Evolutionary conservation across 306 rosid species (phyloP).

Genomic region (Rosa lucieae): DNA sequence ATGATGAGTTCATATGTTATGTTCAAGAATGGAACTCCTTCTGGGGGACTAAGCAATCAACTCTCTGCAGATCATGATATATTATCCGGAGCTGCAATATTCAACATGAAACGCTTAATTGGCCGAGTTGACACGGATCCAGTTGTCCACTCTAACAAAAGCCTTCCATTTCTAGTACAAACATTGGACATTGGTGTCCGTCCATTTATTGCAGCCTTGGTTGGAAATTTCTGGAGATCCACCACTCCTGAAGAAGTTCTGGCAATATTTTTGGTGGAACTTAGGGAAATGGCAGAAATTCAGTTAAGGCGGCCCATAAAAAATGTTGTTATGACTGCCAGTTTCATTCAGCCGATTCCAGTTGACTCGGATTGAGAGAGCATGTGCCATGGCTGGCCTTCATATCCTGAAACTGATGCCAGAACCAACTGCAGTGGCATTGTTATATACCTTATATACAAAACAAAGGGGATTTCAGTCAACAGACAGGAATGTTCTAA

Average conservation of each 20-base stretch:
- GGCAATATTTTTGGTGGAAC: slow-evolving; percentile 65
- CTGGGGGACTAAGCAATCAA: slow-evolving; percentile 60
- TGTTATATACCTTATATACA: slow-evolving; percentile 72
- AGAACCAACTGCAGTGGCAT: slow-evolving; percentile 92
- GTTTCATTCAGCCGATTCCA: slow-evolving; percentile 86
- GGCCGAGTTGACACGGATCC: slow-evolving; percentile 92
- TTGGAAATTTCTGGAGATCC: slow-evolving; percentile 75
- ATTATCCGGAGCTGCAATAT: slow-evolving; percentile 74
- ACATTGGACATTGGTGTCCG: slow-evolving; percentile 81
- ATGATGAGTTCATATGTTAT: slow-evolving; percentile 74
- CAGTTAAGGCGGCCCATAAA: slow-evolving; percentile 58
- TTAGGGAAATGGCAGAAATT: slow-evolving; percentile 61
- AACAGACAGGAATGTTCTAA: slow-evolving; percentile 65
- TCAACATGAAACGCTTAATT: slow-evolving; percentile 84
- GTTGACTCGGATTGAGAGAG: slow-evolving; percentile 69
- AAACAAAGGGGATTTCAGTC: slow-evolving; percentile 53
- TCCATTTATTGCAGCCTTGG: slow-evolving; percentile 76
- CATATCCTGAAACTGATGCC: slow-evolving; percentile 75
- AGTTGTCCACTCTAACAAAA: slow-evolving; percentile 63
- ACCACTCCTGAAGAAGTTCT: slow-evolving; percentile 81
- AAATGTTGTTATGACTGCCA: slow-evolving; percentile 77
- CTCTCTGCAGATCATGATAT: slow-evolving; percentile 54
- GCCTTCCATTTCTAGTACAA: slow-evolving; percentile 87
- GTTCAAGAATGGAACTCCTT: slow-evolving; percentile 61
- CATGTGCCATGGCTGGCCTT: slow-evolving; percentile 94